Percentiles rank a stretch among this genome's conserved stretches.
These are phyloP conservation scores for Gossypium schwendimanii DNA, from an alignment of 441 rosid species.

Conservation along the genomic window DNA sequence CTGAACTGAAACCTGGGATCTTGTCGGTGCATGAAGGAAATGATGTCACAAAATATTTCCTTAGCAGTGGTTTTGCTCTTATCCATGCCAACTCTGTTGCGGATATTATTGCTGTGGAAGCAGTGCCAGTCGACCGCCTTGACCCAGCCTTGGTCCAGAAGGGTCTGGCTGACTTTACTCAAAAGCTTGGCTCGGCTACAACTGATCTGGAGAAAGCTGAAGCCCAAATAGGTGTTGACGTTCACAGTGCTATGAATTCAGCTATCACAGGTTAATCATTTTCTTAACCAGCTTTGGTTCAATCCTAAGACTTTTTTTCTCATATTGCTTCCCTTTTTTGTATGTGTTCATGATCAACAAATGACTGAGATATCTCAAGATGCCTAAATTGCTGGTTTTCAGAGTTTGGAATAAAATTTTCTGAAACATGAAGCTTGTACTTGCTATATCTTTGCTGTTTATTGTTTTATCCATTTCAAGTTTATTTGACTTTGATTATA, in stretches of 20 bases:
- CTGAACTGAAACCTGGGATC: conserved; percentile 81
- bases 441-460: neutral
- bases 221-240: conserved; percentile 84
- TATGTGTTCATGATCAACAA: conserved; percentile 16
- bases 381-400: conserved; percentile 7
- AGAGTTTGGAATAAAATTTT: conserved; percentile 22
- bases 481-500: neutral
- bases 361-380: conserved; percentile 12
- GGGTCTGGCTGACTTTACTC: conserved; percentile 75
- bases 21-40: conserved; percentile 78
- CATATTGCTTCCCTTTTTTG: conserved; percentile 4
- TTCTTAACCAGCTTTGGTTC: neutral
- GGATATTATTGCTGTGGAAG: conserved; percentile 68
- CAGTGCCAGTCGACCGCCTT: conserved; percentile 62
- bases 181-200: conserved; percentile 68
- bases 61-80: conserved; percentile 85
- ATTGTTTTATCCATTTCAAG: neutral
- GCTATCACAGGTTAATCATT: conserved; percentile 62
- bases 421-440: conserved; percentile 17
- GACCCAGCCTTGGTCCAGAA: conserved; percentile 69
- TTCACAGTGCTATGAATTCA: conserved; percentile 68
- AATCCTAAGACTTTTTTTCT: conserved; percentile 1
- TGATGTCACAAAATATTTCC: conserved; percentile 50
- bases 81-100: conserved; percentile 81
- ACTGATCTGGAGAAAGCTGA: conserved; percentile 82